Evolutionary conservation across 2,329 filamentous ascomycete genomes (phyloP), one percentile per base, ranked within the genome.

Genomic region (Apiospora arundinis): DNA sequence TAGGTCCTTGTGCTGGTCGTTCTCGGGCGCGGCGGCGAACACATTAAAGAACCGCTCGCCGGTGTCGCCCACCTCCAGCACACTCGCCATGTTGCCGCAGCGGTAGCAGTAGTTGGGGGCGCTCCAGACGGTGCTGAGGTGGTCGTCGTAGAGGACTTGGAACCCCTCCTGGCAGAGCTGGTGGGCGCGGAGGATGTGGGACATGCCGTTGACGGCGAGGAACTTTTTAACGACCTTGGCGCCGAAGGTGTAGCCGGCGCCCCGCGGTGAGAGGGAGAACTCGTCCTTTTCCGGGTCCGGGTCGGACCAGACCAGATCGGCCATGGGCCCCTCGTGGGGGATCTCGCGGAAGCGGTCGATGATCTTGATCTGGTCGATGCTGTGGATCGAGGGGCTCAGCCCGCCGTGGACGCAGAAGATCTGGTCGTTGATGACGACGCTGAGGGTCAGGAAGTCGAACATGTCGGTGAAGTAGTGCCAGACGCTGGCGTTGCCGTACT

Each of bases 381-480:
- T 97, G 83, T 99, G 96, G 80, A 99, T 98, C 42, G 93, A 95
- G 1, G 93, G 93, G 0, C 93, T 95, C 25, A 96, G 88, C 28
- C 93, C 92, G 81, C 96, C 96, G 82, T 99, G 96, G 8, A 99
- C 96, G 82, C 96, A 99, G 82, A 99, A 99, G 76, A 99, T 99
- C 82, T 98, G 94, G 82, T 99, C 93, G 81, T 98, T 97, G 81
- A 99, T 99, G 74, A 99, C 95, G 73, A 98, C 97, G 77, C 94
- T 97, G 71, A 99, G 86, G 9, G 95, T 98, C 74, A 99, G 87
- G 82, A 97, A 99, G 84, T 99, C 96, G 83, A 99, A 99, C 95
- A 99, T 98, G 84, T 99, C 96, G 75, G 96, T 99, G 81, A 99
- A 99, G 82, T 98, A 96, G 83, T 99, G 96, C 96, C 96, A 99